Base-by-base conservation (phyloP, 306 rosid species). In the Prunus salicina region DNA sequence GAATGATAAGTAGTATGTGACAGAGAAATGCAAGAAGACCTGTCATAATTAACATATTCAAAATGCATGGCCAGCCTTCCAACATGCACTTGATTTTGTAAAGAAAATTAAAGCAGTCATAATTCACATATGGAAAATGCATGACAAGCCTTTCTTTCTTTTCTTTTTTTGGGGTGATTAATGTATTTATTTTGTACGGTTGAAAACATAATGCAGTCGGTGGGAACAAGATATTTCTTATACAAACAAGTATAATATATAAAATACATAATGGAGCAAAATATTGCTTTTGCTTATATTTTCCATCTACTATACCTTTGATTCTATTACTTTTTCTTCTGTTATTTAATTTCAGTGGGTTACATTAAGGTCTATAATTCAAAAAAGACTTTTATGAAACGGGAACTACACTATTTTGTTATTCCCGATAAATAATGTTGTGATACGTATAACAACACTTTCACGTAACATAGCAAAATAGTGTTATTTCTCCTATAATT, bases 361-460 rank as follows among this genome's bases (percentile, higher is more conserved):
- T 5, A 32, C 38, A 32, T 32, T 32, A 32, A 32, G 7, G 7
- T 32, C 7, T 5, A 5, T 5, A 32, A 32, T 32, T 32, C 6
- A 1, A 32, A 32, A 30, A 30, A 0, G 34, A 32, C 0, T 32
- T 32, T 32, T 5, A 32, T 32, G 0, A 5, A 32, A 32, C 38
- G 7, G 0, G 0, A 32, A 32, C 7, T 5, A 32, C 38, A 32
- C 7, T 32, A 32, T 32, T 32, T 32, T 32, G 1, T 0, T 32
- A 32, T 0, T 32, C 0, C 1, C 6, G 0, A 30, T 0, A 3
- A 28, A 28, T 28, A 28, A 28, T 3, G 0, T 28, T 28, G 0
- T 28, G 32, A 28, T 4, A 28, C 4, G 28, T 0, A 27, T 27
- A 27, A 27, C 28, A 27, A 32, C 6, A 32, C 6, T 32, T 32